A percentile compares a stretch with the other conserved stretches of the same genome.
These are phyloP conservation scores for Ustilago shanxiensis DNA, from an alignment of 1,284 basidiomycete genomes.

Conservation along the genomic window DNA sequence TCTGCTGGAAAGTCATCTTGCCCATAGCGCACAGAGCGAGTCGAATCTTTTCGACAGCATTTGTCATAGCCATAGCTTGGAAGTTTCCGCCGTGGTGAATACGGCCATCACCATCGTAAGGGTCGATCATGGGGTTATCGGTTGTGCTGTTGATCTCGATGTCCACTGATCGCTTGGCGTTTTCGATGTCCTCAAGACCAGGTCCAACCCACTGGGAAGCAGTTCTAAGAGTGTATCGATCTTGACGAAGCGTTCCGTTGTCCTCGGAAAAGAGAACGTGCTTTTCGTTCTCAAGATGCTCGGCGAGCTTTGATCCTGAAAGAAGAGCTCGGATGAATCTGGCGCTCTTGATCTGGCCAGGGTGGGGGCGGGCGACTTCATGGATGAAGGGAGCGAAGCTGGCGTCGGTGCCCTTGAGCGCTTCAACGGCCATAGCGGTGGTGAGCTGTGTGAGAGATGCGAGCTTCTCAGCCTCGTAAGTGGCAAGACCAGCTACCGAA, in stretches of 20 bases:
- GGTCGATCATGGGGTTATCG: constrained; percentile 70
- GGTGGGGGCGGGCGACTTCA: constrained; percentile 82
- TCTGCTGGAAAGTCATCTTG: constrained; percentile 84
- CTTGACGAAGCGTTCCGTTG: constrained; percentile 79
- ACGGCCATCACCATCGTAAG: constrained; percentile 49
- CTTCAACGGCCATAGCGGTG: constrained; percentile 87
- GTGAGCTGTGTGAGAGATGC: constrained; percentile 80
- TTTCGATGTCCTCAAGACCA: constrained; percentile 83
- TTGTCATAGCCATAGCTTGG: constrained; percentile 79
- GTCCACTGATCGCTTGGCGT: constrained; percentile 77
- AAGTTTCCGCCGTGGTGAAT: constrained; percentile 57
- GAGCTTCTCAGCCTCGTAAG: constrained; percentile 81
- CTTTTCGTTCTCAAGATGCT: constrained; percentile 76
- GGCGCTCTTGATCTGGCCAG: constrained; percentile 77
- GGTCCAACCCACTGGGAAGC: constrained; percentile 79
- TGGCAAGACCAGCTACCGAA: constrained; percentile 72
- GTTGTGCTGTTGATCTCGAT: constrained; percentile 87
- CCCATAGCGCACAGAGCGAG: constrained; percentile 84
- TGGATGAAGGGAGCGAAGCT: constrained; percentile 77
- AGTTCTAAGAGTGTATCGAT: constrained; percentile 79
- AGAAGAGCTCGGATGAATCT: constrained; percentile 71
- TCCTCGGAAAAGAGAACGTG: constrained; percentile 77
- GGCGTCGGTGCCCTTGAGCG: constrained; percentile 57
- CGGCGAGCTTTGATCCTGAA: constrained; percentile 79
- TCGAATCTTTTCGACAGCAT: constrained; percentile 88